These are phyloP conservation scores for Butyriboletus loyo DNA, from an alignment of 768 basidiomycete species.

Conservation along the genomic window DNA sequence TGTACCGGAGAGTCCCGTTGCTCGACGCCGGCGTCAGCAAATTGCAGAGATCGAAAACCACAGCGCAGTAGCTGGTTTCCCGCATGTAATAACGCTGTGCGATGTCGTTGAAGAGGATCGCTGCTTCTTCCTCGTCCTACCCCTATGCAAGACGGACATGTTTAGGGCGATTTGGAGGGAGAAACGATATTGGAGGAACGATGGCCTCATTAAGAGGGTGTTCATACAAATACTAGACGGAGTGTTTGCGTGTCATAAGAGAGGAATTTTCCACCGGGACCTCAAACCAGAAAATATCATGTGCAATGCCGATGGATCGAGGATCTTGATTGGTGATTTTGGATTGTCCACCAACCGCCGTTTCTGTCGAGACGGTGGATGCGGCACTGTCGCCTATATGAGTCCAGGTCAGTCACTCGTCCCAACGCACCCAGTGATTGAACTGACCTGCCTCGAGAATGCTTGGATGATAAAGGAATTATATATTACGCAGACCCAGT, in stretches of 20 bases:
- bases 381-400: slow-evolving; percentile 65
- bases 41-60: slow-evolving; percentile 63
- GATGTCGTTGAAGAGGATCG: slow-evolving; percentile 54
- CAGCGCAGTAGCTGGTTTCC: slow-evolving; percentile 37
- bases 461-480: slow-evolving; percentile 42
- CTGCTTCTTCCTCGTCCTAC: slow-evolving; percentile 66
- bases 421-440: not conserved
- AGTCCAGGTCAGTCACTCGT: slow-evolving; percentile 58
- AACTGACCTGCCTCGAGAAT: slow-evolving; percentile 42
- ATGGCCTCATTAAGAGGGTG: slow-evolving; percentile 55
- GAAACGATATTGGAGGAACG: slow-evolving; percentile 52
- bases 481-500: slow-evolving; percentile 21
- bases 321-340: slow-evolving; percentile 72
- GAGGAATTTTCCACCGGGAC: slow-evolving; percentile 78
- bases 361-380: slow-evolving; percentile 48
- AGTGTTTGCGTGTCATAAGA: slow-evolving; percentile 67
- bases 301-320: slow-evolving; percentile 49
- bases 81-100: slow-evolving; percentile 66
- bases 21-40: slow-evolving; percentile 57
- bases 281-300: slow-evolving; percentile 86
- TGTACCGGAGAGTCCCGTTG: slow-evolving; percentile 48
- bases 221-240: slow-evolving; percentile 80
- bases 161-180: slow-evolving; percentile 53
- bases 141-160: slow-evolving; percentile 62
- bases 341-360: slow-evolving; percentile 55